Conservation (phyloP, 1,284 basidiomycete species). For the Ustilago bromivora region DNA sequence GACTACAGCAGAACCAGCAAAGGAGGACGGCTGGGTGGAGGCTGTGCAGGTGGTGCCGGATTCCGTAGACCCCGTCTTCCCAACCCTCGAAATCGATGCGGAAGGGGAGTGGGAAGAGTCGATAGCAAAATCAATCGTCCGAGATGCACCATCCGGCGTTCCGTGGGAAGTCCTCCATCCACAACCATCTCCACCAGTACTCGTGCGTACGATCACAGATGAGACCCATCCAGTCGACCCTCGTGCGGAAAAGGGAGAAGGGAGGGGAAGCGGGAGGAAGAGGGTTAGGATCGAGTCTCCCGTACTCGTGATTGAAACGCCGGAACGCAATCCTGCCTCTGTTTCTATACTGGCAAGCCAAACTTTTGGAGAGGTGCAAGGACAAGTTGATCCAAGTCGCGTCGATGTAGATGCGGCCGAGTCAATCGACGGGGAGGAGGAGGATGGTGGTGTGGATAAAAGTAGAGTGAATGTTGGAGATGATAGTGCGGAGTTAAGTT, state of each 20-base stretch:
- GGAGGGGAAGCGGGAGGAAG: background rate
- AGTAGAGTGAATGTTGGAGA: slow-evolving; percentile 16
- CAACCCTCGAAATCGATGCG: background rate
- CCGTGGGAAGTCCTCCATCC: slow-evolving; percentile 20
- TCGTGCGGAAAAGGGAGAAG: background rate
- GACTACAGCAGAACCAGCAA: background rate
- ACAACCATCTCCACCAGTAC: background rate
- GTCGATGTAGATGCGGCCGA: no score
- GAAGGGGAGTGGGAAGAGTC: slow-evolving; percentile 9
- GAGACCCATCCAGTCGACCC: no score
- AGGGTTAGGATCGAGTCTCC: slow-evolving; percentile 33
- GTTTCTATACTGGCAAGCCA: background rate
- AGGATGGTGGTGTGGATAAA: background rate
- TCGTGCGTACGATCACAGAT: no score
- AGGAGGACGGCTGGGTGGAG: background rate
- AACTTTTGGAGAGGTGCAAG: no score
- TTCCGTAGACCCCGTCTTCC: slow-evolving; percentile 10
- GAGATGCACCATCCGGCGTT: slow-evolving; percentile 8
- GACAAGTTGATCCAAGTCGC: no score
- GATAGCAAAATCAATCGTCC: slow-evolving; percentile 7
- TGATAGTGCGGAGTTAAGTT: background rate
- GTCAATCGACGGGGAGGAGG: background rate
- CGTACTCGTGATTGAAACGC: slow-evolving; percentile 33
- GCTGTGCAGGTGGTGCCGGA: slow-evolving; percentile 11
- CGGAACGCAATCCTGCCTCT: slow-evolving; percentile 4